A percentile compares a stretch with the other conserved stretches of the same genome.
Evolutionary conservation across 2,329 filamentous ascomycete genomes (phyloP).

Genomic region (Aspergillus tanneri): DNA sequence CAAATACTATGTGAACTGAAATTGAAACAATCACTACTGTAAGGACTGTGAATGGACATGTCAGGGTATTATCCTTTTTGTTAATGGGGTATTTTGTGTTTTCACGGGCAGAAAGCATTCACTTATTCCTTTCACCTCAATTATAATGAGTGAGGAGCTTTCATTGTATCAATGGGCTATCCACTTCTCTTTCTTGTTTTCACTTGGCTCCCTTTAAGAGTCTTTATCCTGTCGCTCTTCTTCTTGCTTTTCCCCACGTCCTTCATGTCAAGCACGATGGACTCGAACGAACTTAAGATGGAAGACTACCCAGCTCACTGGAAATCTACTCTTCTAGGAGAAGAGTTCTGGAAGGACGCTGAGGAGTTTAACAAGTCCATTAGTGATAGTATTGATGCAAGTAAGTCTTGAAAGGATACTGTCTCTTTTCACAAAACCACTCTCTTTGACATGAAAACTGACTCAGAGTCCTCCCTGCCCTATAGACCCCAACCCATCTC

Average conservation of each 20-base stretch:
- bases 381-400: slow-evolving; percentile 19
- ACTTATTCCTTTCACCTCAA: no score
- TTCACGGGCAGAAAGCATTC: no score
- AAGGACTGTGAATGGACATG: no score
- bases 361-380: slow-evolving; percentile 19
- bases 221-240: not conserved
- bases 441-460: not conserved
- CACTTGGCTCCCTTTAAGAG: no score
- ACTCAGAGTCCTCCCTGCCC: not conserved
- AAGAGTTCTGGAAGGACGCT: slow-evolving; percentile 31
- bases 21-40: no score
- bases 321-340: slow-evolving; percentile 27
- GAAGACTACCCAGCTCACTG: slow-evolving; percentile 26
- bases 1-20: no score
- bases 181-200: no score
- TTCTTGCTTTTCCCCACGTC: not conserved
- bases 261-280: slow-evolving; percentile 2
- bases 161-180: no score
- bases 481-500: slow-evolving; percentile 16
- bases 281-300: slow-evolving; percentile 14
- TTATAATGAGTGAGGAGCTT: no score
- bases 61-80: no score
- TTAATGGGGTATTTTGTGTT: no score
- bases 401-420: slow-evolving; percentile 13
- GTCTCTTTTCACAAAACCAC: not conserved